Evolutionary conservation across 1,284 basidiomycete species (phyloP).

Genomic region (Marasmius sp.): DNA sequence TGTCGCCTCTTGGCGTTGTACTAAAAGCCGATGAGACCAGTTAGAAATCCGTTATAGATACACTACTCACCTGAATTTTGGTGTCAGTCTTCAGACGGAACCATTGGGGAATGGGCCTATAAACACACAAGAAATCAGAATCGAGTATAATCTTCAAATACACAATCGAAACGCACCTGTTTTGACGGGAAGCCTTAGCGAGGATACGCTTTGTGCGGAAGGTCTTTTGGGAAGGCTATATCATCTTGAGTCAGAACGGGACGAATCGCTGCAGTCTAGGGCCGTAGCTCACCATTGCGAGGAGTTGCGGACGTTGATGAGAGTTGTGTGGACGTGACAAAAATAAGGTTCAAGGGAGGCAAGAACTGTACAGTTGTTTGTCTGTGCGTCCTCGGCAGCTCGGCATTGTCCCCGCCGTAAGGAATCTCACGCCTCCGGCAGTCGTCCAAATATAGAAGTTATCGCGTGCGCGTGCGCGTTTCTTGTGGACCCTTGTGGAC

Average conservation of each 20-base stretch:
- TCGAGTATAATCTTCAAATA: not conserved
- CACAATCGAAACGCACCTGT: conserved; percentile 67
- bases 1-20: conserved; percentile 94
- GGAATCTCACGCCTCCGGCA: not conserved
- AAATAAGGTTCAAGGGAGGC: conserved; percentile 36
- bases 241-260: not conserved
- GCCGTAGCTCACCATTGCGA: conserved; percentile 39
- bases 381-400: not conserved
- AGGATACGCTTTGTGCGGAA: conserved; percentile 97
- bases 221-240: conserved; percentile 95
- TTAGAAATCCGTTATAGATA: not conserved
- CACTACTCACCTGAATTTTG: conserved; percentile 81
- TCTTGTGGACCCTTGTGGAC: not conserved
- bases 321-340: conserved; percentile 29
- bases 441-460: not conserved
- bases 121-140: conserved; percentile 13
- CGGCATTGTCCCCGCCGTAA: not conserved
- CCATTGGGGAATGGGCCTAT: conserved; percentile 95
- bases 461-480: not conserved
- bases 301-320: conserved; percentile 20
- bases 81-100: conserved; percentile 96
- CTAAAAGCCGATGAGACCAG: conserved; percentile 29
- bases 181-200: conserved; percentile 94
- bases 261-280: not conserved
- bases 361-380: conserved; percentile 39